Conservation (phyloP, 2,329 filamentous ascomycete genomes). For the Corinectria fuckeliana region DNA sequence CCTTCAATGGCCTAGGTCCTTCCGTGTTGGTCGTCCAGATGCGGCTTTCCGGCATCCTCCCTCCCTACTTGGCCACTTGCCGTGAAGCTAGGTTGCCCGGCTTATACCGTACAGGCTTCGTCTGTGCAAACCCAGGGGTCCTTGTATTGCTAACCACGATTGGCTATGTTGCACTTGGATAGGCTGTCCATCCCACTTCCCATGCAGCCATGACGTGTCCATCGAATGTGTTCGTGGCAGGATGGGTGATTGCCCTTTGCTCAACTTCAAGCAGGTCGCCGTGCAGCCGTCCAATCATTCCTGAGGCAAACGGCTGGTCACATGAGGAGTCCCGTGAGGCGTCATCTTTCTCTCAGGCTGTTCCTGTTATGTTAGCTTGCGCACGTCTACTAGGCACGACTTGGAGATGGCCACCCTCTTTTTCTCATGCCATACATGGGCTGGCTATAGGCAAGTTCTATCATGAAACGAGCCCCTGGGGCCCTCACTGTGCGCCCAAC, state of each 20-base stretch:
- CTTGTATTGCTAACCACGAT: neutral
- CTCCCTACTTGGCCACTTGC: neutral
- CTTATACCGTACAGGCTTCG: neutral
- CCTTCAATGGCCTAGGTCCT: neutral
- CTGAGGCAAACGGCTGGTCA: neutral
- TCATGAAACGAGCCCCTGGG: neutral
- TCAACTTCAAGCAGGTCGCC: neutral
- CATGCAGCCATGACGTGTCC: conserved; percentile 17
- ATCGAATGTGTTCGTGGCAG: neutral
- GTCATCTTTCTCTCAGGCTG: neutral
- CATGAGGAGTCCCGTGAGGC: neutral
- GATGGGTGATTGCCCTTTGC: neutral
- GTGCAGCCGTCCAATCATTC: neutral
- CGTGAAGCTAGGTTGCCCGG: neutral
- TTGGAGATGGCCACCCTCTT: neutral
- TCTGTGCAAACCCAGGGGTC: neutral
- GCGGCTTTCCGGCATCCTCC: neutral
- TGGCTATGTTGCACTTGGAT: neutral
- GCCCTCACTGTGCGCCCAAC: neutral
- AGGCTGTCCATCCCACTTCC: neutral
- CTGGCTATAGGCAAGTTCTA: neutral
- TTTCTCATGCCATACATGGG: neutral
- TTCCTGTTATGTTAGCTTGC: neutral
- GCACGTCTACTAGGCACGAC: neutral
- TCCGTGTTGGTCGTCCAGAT: neutral